Conservation (phyloP, 169 alveolate genomes). For the Besnoitia besnoiti region DNA sequence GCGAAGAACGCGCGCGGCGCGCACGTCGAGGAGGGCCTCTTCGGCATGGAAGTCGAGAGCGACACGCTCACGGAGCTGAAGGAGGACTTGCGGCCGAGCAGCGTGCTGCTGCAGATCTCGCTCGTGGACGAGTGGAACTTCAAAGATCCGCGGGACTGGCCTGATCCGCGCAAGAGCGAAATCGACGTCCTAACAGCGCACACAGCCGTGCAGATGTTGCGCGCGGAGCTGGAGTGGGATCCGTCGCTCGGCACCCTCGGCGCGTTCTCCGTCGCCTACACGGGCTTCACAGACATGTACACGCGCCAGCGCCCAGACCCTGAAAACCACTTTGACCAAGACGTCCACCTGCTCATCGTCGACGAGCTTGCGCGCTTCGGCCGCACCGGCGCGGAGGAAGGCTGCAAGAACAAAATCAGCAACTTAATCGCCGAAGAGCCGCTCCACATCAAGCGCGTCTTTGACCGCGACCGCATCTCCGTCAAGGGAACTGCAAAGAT, state of each 20-base stretch:
- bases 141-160: constrained; percentile 51
- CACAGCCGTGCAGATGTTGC: constrained; percentile 64
- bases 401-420: constrained; percentile 47
- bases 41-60: constrained; percentile 61
- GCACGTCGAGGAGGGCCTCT: constrained; percentile 49
- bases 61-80: constrained; percentile 57
- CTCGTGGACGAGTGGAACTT: constrained; percentile 63
- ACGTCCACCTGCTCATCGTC: constrained; percentile 55
- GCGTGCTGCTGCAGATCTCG: constrained; percentile 59
- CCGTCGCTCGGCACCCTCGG: constrained; percentile 65
- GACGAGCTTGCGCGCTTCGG: constrained; percentile 47
- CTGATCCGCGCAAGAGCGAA: constrained; percentile 59
- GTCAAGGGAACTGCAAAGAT: constrained; percentile 61
- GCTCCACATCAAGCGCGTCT: constrained; percentile 43
- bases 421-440: constrained; percentile 62
- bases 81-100: constrained; percentile 46
- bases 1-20: constrained; percentile 42
- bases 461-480: constrained; percentile 41
- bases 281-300: constrained; percentile 62
- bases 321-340: constrained; percentile 50
- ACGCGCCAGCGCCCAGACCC: constrained; percentile 38
- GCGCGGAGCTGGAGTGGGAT: constrained; percentile 68
- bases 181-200: constrained; percentile 51
- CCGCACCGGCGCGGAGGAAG: constrained; percentile 54
- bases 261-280: constrained; percentile 54